These are phyloP conservation scores for Tolypocladium guangdongense DNA, from an alignment of 2,329 filamentous ascomycete species.

Conservation along the genomic window DNA sequence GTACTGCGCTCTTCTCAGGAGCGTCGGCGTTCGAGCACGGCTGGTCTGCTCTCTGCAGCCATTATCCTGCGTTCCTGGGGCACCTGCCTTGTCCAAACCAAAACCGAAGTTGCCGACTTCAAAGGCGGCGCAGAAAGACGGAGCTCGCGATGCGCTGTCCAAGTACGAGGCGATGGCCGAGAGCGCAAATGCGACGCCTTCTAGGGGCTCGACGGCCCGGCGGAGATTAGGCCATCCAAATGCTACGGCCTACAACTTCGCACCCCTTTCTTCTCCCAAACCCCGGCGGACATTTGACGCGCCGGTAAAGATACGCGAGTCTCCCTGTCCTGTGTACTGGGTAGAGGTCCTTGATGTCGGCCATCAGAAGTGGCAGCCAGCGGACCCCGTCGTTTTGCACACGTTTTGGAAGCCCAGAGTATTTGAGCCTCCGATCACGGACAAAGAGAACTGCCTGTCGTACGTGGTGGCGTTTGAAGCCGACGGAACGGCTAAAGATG, in stretches of 20 bases:
- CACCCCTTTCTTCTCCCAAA: conserved; percentile 29
- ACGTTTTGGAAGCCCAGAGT: conserved; percentile 62
- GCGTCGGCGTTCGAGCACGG: conserved; percentile 69
- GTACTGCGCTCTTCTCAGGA: conserved; percentile 77
- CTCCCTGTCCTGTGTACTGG: conserved; percentile 80
- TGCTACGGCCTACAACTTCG: conserved; percentile 40
- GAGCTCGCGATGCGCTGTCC: conserved; percentile 11
- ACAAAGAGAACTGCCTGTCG: conserved; percentile 62
- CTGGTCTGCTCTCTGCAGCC: conserved; percentile 86
- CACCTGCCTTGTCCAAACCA: conserved; percentile 35
- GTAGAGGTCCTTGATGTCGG: conserved; percentile 81
- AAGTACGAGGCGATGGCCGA: conserved; percentile 27
- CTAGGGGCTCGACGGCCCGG: conserved; percentile 26
- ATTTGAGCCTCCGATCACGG: conserved; percentile 74
- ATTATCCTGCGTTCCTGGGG: conserved; percentile 53
- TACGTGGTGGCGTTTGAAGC: conserved; percentile 83
- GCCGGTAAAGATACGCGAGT: conserved; percentile 48
- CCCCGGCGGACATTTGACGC: conserved; percentile 19
- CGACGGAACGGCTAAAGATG: conserved; percentile 68
- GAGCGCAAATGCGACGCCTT: conserved; percentile 18
- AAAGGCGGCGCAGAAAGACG: conserved; percentile 21
- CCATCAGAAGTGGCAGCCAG: conserved; percentile 82
- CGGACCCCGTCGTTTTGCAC: conserved; percentile 75
- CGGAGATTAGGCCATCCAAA: conserved; percentile 42
- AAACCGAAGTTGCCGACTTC: conserved; percentile 16